Evolutionary conservation across 1,139 yeast species (phyloP).

Genomic region (Candida sanyaensis): DNA sequence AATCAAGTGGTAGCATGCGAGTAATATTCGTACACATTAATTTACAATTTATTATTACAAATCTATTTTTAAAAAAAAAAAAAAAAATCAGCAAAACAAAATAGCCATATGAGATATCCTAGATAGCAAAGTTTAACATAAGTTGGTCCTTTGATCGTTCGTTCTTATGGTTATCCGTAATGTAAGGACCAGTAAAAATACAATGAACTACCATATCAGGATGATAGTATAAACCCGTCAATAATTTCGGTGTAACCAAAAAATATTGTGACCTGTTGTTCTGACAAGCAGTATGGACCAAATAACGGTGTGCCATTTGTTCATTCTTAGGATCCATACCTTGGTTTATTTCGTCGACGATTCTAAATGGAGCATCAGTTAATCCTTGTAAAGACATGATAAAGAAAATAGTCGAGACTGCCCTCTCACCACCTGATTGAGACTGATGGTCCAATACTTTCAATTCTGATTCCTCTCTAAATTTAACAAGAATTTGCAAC

Average conservation of each 20-base stretch:
- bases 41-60: background rate
- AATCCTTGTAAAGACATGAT: conserved; percentile 91
- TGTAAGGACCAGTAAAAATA: conserved; percentile 68
- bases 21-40: too few relatives aligned
- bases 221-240: conserved; percentile 78
- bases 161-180: conserved; percentile 15
- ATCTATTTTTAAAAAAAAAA: background rate
- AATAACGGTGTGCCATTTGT: conserved; percentile 79
- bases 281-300: conserved; percentile 83
- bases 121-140: conserved; percentile 31
- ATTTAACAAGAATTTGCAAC: conserved; percentile 80
- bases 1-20: background rate
- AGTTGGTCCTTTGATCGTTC: conserved; percentile 18
- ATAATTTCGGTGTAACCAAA: conserved; percentile 87
- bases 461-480: conserved; percentile 72
- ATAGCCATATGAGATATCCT: background rate
- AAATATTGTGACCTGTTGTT: conserved; percentile 73
- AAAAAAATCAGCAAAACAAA: background rate
- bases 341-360: conserved; percentile 97
- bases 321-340: conserved; percentile 98
- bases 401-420: conserved; percentile 90
- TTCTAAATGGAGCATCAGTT: conserved; percentile 88
- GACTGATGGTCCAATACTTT: conserved; percentile 78
- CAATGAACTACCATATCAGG: conserved; percentile 85
- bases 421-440: conserved; percentile 98